phyloP scores from a whole-genome alignment of 306 rosid species.

The Herpetospermum pedunculosum region DNA sequence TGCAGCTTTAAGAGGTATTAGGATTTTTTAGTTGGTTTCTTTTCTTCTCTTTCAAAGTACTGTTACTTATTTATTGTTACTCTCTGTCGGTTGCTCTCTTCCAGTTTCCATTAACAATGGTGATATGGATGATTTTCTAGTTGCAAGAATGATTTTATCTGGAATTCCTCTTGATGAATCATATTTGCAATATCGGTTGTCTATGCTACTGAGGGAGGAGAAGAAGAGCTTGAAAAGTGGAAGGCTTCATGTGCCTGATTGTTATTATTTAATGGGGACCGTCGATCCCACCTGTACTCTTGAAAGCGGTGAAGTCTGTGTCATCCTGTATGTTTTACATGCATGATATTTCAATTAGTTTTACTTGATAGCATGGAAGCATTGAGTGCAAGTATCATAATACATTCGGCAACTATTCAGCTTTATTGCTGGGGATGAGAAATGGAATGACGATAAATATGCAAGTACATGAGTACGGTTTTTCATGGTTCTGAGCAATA shows the following conservation, averaged over 20 bases:
- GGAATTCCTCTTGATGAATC: constrained; percentile 78
- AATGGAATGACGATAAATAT: neutral
- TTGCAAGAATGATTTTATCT: constrained; percentile 46
- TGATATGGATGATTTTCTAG: constrained; percentile 38
- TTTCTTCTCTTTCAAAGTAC: neutral
- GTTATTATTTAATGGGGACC: constrained; percentile 74
- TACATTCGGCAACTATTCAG: neutral
- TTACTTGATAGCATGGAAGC: neutral
- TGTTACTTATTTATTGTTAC: neutral
- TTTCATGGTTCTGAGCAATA: neutral
- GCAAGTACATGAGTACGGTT: neutral
- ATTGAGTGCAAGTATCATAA: neutral
- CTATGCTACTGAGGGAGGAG: constrained; percentile 30
- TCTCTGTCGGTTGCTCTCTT: neutral
- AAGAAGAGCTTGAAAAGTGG: constrained; percentile 36
- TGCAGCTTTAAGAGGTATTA: constrained; percentile 49
- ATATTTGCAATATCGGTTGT: constrained; percentile 32
- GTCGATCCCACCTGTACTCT: constrained; percentile 60
- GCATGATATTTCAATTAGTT: neutral
- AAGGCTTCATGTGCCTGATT: constrained; percentile 30
- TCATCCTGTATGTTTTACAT: constrained; percentile 46
- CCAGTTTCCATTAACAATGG: constrained; percentile 44
- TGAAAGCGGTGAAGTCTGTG: constrained; percentile 45
- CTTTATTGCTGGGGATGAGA: neutral
- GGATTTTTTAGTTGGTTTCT: neutral